A percentile compares a stretch with the other conserved stretches of the same genome.
phyloP scores from a whole-genome alignment of 306 rosid species.

The Corylus americana region DNA sequence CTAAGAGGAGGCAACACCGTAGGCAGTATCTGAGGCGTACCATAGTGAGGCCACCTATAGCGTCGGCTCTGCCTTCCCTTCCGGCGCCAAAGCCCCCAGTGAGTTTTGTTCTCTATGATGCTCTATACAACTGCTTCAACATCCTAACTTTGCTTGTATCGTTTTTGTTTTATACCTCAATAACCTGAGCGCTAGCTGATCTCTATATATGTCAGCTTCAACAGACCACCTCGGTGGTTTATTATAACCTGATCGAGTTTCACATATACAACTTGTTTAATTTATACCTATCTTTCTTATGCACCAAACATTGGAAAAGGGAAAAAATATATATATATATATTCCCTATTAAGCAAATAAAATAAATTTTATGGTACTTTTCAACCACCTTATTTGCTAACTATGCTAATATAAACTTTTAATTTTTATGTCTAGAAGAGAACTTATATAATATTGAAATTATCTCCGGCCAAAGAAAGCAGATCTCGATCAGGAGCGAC shows the following conservation, averaged over 20 bases:
- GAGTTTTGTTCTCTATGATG: not conserved
- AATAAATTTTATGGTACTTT: not conserved
- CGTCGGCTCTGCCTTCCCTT: conserved; percentile 3
- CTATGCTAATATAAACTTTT: not conserved
- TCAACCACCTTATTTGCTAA: not conserved
- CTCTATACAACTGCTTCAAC: not conserved
- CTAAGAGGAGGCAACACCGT: not conserved
- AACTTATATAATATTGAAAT: not conserved
- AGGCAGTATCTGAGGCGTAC: not conserved
- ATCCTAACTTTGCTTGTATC: not conserved
- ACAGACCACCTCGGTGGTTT: not conserved
- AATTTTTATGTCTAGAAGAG: no score
- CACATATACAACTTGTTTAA: no score
- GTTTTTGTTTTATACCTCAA: not conserved
- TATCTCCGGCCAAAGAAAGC: not conserved
- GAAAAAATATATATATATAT: no score
- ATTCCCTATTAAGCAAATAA: not conserved
- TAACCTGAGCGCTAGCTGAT: not conserved
- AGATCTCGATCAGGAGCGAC: not conserved
- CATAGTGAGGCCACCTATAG: not conserved
- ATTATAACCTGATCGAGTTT: no score
- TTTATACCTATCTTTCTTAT: no score
- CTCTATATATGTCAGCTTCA: not conserved
- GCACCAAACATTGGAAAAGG: no score
- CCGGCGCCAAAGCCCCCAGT: conserved; percentile 17